Base-by-base conservation (phyloP, 305 asterid species). In the Solanum chacoense region DNA sequence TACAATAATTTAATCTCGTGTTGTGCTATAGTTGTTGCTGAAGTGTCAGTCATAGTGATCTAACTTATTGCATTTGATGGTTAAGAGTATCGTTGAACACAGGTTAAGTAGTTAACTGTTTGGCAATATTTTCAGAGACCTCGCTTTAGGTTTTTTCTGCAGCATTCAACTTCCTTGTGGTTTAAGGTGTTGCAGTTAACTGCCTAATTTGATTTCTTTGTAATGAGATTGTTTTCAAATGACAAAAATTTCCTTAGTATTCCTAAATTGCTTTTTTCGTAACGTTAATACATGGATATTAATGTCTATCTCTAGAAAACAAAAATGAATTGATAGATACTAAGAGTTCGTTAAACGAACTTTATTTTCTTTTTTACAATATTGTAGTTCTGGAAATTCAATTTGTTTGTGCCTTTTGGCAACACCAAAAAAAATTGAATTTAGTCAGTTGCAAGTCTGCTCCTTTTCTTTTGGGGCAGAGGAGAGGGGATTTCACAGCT, bases 1-100 rank as follows among this genome's bases (percentile, higher is more conserved):
- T 93, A 92, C 85, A 78, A 86, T 91, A 86, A 79, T 85, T 87
- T 35, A 26, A 34, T 75, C 71, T 72, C 83, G 22, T 67, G 85
- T 88, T 55, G 40, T 77, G 63, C 55, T 67, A 29, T 29, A 7
- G 34, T 72, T 83, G 83, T 85, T 81, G 89, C 85, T 69, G 40
- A 84, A 36, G 81, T 35, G 67, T 79, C 45, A 42, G 72, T 83
- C 31, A 29, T 31, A 81, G 28, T 45, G 14, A 81, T 81, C 24
- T 81, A 31, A 55, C 87, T 31, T 32, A 13, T 28, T 50, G 4
- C 72, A 45, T 29, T 81, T 13, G 3, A 81, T 29, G 86, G 40
- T 69, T 69, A 24, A 69, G 34, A 11, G 34, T 67, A 67, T 69
- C 75, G 75, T 69, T 69, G 18, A 69, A 69, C 75, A 26, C 18